Evolutionary conservation across 805 yeast species (phyloP).

Genomic region (Hanseniaspora lindneri): DNA sequence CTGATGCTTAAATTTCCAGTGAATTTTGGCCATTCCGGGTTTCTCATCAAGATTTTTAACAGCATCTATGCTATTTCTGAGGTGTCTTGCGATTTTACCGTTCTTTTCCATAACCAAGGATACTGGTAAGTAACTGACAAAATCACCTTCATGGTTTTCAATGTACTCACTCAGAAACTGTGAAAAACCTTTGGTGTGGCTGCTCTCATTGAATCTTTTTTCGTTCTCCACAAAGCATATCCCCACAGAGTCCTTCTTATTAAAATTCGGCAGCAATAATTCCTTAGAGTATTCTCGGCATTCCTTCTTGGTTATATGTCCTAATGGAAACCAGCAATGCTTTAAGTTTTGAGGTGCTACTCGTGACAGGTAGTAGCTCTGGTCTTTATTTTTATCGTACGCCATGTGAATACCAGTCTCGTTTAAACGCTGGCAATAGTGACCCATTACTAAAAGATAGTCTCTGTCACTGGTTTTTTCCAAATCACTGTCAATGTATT

Average conservation of each 20-base stretch:
- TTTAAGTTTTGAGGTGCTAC: constrained; percentile 38
- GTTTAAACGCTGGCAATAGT: constrained; percentile 42
- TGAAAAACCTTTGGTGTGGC: constrained; percentile 63
- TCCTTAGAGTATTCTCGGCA: constrained; percentile 56
- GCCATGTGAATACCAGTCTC: constrained; percentile 46
- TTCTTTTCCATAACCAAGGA: constrained; percentile 48
- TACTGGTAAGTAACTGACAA: constrained; percentile 36
- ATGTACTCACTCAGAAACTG: constrained; percentile 44
- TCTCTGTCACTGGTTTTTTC: constrained; percentile 21
- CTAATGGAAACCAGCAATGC: constrained; percentile 64
- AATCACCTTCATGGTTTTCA: constrained; percentile 39
- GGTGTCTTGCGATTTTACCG: constrained; percentile 43
- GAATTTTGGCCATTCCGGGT: not conserved
- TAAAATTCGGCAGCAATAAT: constrained; percentile 45
- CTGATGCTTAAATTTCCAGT: constrained; percentile 36
- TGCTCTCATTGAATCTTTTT: constrained; percentile 47
- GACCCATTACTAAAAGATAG: constrained; percentile 91
- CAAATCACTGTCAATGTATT: constrained; percentile 37
- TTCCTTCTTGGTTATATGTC: constrained; percentile 62
- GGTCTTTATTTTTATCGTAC: constrained; percentile 57
- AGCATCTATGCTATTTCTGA: not conserved
- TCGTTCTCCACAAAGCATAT: constrained; percentile 71
- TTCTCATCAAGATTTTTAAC: not conserved
- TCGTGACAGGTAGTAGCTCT: constrained; percentile 77
- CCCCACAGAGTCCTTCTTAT: constrained; percentile 90